Evolutionary conservation across 2,329 filamentous ascomycete species (phyloP), one percentile per base, ranked within the genome.

Genomic region (Epichloe brachyelytri): DNA sequence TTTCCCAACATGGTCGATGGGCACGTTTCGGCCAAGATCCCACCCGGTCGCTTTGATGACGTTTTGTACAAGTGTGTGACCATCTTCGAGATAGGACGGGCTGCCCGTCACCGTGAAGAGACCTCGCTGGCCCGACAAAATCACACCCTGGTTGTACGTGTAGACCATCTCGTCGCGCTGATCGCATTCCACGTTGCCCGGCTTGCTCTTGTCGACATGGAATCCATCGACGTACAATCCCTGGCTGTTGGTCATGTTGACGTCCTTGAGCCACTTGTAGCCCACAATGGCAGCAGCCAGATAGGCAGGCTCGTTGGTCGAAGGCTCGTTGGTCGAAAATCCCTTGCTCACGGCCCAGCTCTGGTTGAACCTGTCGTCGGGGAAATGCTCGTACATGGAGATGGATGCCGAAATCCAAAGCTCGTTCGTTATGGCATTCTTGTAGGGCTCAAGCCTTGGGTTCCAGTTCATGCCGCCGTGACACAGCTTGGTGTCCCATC

Each of bases 341-440:
- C 51, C 55, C 15, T 53, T 54, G 30, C 52, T 54, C 15, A 63
- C 19, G 58, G 59, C 55, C 65, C 85, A 93, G 0, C 87, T 87
- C 0, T 83, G 82, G 19, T 76, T 72, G 56, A 90, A 88, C 37
- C 75, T 68, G 63, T 95, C 88, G 1, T 88, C 87, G 0, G 90
- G 88, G 57, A 90, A 94, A 62, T 91, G 78, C 5, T 93, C 76
- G 63, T 95, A 96, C 91, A 97, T 96, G 49, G 77, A 79, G 37
- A 91, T 78, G 20, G 86, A 93, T 0, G 88, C 88, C 0, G 90
- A 77, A 54, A 96, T 87, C 68, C 79, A 96, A 1, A 96, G 77
- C 63, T 96, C 82, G 62, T 96, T 96, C 33, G 91, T 97, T 59
- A 97, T 94, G 55, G 91, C 88, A 61, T 97, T 97, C 64, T 96